Evolutionary conservation across 192 early-diverging fungal species (phyloP).

Genomic region (Coemansia sp.): DNA sequence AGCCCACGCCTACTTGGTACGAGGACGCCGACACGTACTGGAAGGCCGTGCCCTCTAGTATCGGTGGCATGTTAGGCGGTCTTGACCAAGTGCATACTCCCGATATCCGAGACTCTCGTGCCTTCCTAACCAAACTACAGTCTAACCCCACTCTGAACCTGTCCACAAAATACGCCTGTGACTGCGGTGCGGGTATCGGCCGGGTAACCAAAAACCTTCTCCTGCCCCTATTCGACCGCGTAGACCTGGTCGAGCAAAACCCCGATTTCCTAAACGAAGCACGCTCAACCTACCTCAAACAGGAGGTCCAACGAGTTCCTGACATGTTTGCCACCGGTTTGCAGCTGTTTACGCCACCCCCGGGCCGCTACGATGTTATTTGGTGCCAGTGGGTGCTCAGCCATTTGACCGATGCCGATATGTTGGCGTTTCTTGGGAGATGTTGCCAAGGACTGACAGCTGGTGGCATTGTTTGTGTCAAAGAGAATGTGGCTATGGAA

Average conservation of each 20-base stretch:
- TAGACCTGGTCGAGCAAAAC: conserved; percentile 91
- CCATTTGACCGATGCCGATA: conserved; percentile 88
- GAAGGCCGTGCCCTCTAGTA: conserved; percentile 39
- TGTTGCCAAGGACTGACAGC: conserved; percentile 71
- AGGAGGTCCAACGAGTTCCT: conserved; percentile 64
- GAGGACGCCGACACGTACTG: conserved; percentile 63
- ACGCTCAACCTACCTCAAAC: conserved; percentile 58
- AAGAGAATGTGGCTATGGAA: conserved; percentile 79
- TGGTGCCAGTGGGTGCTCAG: conserved; percentile 99
- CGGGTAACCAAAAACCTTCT: conserved; percentile 88
- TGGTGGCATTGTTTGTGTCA: conserved; percentile 80
- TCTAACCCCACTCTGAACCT: conserved; percentile 3
- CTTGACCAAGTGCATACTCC: conserved; percentile 71
- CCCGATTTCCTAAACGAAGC: conserved; percentile 77
- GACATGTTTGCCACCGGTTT: conserved; percentile 75
- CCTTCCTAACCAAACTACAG: conserved; percentile 60
- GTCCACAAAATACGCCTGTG: conserved; percentile 52
- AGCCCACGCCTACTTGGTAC: conserved; percentile 62
- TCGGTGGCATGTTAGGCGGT: conserved; percentile 89
- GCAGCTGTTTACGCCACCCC: conserved; percentile 75
- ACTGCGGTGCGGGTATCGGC: conserved; percentile 97
- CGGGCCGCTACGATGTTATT: conserved; percentile 83
- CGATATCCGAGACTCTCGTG: conserved; percentile 69
- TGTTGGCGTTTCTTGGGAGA: conserved; percentile 78
- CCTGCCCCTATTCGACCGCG: conserved; percentile 73